Conservation (phyloP, 495 filamentous ascomycete species). For the Rhypophila decipiens region DNA sequence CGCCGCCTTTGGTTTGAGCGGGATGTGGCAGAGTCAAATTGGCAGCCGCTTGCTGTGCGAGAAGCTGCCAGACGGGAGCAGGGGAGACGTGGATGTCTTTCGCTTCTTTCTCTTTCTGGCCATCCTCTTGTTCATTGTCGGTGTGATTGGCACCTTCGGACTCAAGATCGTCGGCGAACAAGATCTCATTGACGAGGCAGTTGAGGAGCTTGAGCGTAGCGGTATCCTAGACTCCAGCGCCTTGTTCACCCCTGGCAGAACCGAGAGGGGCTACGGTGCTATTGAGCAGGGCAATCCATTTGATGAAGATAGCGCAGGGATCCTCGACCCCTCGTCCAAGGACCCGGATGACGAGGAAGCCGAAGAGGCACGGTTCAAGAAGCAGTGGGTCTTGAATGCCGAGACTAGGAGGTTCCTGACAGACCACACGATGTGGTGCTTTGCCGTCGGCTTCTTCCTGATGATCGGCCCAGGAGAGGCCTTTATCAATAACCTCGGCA, state of each 20-base stretch:
- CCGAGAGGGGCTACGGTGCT: conserved; percentile 32
- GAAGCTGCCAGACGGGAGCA: conserved; percentile 49
- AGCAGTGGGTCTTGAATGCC: conserved; percentile 78
- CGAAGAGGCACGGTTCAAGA: conserved; percentile 65
- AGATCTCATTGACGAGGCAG: conserved; percentile 78
- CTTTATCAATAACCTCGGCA: conserved; percentile 96
- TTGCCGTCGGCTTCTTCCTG: conserved; percentile 87
- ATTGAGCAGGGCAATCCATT: conserved; percentile 23
- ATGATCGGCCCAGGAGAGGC: conserved; percentile 91
- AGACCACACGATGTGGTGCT: conserved; percentile 92
- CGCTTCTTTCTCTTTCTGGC: conserved; percentile 80
- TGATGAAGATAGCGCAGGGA: conserved; percentile 29
- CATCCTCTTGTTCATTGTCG: conserved; percentile 57
- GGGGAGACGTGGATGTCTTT: conserved; percentile 79
- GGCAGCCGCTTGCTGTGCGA: conserved; percentile 74
- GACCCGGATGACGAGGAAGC: conserved; percentile 45
- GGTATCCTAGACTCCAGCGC: conserved; percentile 62
- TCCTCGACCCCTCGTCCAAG: conserved; percentile 26
- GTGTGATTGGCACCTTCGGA: conserved; percentile 65
- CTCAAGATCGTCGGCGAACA: conserved; percentile 56
- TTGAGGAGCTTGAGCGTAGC: conserved; percentile 77
- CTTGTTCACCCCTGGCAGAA: conserved; percentile 26
- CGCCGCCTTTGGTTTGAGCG: conserved; percentile 84
- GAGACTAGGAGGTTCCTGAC: conserved; percentile 77
- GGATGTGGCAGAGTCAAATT: conserved; percentile 90